phyloP scores from a whole-genome alignment of 2,329 filamentous ascomycete species.

The Fonsecaea nubica region DNA sequence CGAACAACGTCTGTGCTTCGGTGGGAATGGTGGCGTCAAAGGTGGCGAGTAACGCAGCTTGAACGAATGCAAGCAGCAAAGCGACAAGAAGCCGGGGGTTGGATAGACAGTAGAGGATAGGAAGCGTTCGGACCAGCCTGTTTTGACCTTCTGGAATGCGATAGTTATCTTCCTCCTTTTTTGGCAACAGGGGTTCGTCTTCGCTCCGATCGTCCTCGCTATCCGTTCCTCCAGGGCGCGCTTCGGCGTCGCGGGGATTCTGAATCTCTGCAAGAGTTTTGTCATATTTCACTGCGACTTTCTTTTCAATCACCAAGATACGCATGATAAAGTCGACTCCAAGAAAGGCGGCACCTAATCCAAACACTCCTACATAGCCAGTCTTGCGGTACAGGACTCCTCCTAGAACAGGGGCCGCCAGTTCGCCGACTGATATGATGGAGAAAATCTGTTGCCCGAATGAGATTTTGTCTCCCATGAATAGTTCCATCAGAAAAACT shows the following conservation, averaged over 20 bases:
- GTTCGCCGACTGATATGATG: conserved; percentile 63
- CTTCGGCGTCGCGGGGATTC: conserved; percentile 38
- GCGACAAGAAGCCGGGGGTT: conserved; percentile 35
- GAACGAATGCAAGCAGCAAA: conserved; percentile 38
- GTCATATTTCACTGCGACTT: conserved; percentile 58
- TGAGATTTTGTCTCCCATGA: not conserved
- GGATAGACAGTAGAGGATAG: conserved; percentile 38
- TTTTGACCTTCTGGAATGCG: conserved; percentile 52
- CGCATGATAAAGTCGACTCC: conserved; percentile 66
- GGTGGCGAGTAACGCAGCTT: conserved; percentile 36
- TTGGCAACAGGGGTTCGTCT: conserved; percentile 51
- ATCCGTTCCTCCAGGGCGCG: conserved; percentile 32
- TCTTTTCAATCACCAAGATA: conserved; percentile 68
- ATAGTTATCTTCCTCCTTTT: conserved; percentile 48
- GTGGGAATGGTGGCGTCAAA: conserved; percentile 41
- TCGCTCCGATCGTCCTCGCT: conserved; percentile 43
- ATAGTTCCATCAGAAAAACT: conserved; percentile 33
- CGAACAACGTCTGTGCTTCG: conserved; percentile 36
- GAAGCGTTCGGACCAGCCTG: conserved; percentile 50
- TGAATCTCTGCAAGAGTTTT: conserved; percentile 9
- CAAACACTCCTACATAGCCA: conserved; percentile 66
- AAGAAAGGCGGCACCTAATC: conserved; percentile 61
- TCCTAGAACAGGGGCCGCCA: conserved; percentile 65
- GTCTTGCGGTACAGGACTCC: conserved; percentile 66
- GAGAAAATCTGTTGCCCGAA: conserved; percentile 57